Conservation (phyloP, 441 rosid species). For the Euphorbia celastroides region DNA sequence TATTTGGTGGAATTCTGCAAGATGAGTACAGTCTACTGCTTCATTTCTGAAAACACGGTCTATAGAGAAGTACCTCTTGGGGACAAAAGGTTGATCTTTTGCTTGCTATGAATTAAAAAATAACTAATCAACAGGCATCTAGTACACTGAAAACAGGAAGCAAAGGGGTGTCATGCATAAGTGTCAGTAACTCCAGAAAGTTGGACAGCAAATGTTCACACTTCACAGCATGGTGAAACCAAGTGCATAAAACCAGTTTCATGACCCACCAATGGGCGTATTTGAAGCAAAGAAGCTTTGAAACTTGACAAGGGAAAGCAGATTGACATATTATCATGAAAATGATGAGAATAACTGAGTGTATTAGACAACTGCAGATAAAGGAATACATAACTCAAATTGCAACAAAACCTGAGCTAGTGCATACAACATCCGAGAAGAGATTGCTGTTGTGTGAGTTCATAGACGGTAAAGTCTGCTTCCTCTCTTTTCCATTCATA, state of each 20-base stretch:
- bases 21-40: slow-evolving; percentile 91
- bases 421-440: slow-evolving; percentile 83
- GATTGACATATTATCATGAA: neutral
- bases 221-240: too few species aligned
- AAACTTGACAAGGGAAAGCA: neutral
- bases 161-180: neutral
- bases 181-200: neutral
- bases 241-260: neutral
- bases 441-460: slow-evolving; percentile 93
- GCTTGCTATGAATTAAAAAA: slow-evolving; percentile 19
- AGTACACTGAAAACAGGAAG: neutral
- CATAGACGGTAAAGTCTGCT: slow-evolving; percentile 89
- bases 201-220: neutral
- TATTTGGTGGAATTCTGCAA: slow-evolving; percentile 96
- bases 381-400: neutral
- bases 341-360: neutral
- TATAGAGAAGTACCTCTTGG: slow-evolving; percentile 86
- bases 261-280: neutral
- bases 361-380: neutral
- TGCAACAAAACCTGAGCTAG: slow-evolving; percentile 62
- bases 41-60: slow-evolving; percentile 98
- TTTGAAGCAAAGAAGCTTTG: slow-evolving; percentile 8
- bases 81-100: slow-evolving; percentile 52
- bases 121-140: slow-evolving; percentile 8
- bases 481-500: slow-evolving; percentile 97